These are phyloP conservation scores for Endogone sp. DNA, from an alignment of 192 early-diverging fungal species.

Conservation along the genomic window DNA sequence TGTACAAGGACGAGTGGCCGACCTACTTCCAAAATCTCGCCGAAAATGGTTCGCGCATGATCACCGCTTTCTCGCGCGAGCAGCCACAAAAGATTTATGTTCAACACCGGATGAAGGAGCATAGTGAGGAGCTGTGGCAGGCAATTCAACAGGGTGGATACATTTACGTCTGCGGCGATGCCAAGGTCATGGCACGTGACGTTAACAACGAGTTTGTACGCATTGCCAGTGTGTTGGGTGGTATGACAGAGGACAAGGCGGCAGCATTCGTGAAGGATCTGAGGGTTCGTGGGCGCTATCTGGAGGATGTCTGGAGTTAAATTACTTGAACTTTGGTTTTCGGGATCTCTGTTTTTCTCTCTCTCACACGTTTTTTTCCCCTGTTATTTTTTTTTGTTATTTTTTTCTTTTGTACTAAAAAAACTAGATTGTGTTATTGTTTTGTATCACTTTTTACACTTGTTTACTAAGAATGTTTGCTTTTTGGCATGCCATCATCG, in stretches of 20 bases:
- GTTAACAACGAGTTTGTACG: slow-evolving; percentile 64
- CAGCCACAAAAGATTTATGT: slow-evolving; percentile 89
- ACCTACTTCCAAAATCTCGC: slow-evolving; percentile 58
- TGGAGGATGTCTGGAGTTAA: slow-evolving; percentile 94
- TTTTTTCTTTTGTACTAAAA: too few relatives aligned
- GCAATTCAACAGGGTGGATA: slow-evolving; percentile 70
- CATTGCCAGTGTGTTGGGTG: slow-evolving; percentile 68
- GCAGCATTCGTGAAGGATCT: slow-evolving; percentile 83
- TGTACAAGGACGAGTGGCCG: slow-evolving; percentile 84
- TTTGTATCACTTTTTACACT: too few relatives aligned
- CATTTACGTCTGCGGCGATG: slow-evolving; percentile 95
- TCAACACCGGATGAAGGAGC: slow-evolving; percentile 80
- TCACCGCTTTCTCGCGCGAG: slow-evolving; percentile 91
- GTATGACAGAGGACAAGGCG: slow-evolving; percentile 60
- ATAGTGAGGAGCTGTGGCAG: slow-evolving; percentile 76
- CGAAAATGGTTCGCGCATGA: slow-evolving; percentile 52
- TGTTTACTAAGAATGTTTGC: too few relatives aligned
- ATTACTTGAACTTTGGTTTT: too few relatives aligned
- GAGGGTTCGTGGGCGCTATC: slow-evolving; percentile 75
- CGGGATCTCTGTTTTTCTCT: too few relatives aligned
- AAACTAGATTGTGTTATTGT: too few relatives aligned
- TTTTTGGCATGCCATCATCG: too few relatives aligned
- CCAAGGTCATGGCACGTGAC: slow-evolving; percentile 94
- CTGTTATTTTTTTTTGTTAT: too few relatives aligned
- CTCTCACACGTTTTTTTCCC: too few relatives aligned